Evolutionary conservation across 495 filamentous ascomycete species (phyloP).

Genomic region (Aspergillus biplanus): DNA sequence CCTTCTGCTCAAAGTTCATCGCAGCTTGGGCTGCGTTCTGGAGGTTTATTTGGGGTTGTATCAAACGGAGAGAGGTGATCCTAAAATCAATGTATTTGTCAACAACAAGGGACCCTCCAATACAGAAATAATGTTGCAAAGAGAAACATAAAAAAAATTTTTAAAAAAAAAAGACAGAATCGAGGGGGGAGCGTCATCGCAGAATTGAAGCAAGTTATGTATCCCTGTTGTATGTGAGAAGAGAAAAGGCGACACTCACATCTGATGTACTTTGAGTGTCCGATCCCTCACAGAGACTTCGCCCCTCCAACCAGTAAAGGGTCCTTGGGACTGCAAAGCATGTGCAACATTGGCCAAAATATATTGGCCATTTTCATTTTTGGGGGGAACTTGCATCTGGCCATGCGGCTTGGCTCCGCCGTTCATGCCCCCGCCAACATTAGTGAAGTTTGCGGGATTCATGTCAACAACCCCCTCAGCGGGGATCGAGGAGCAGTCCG

Average conservation of each 20-base stretch:
- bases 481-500: constrained; percentile 48
- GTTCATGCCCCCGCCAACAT: constrained; percentile 47
- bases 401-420: constrained; percentile 40
- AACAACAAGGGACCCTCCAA: not conserved
- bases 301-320: constrained; percentile 50
- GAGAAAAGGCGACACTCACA: constrained; percentile 37
- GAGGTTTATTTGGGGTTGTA: constrained; percentile 51
- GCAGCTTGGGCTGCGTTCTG: constrained; percentile 47
- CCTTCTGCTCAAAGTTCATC: constrained; percentile 51
- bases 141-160: not conserved
- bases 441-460: constrained; percentile 54
- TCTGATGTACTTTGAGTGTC: constrained; percentile 48
- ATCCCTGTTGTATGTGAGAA: not conserved
- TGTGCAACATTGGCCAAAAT: constrained; percentile 44
- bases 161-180: constrained; percentile 9
- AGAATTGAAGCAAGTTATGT: not conserved
- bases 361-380: constrained; percentile 38
- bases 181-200: no score
- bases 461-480: constrained; percentile 52
- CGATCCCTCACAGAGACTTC: constrained; percentile 46
- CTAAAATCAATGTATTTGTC: constrained; percentile 27
- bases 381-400: constrained; percentile 38
- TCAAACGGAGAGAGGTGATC: constrained; percentile 53
- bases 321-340: constrained; percentile 41
- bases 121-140: not conserved